Conservation (phyloP, 768 basidiomycete genomes). For the Crassisporium funariophilum region DNA sequence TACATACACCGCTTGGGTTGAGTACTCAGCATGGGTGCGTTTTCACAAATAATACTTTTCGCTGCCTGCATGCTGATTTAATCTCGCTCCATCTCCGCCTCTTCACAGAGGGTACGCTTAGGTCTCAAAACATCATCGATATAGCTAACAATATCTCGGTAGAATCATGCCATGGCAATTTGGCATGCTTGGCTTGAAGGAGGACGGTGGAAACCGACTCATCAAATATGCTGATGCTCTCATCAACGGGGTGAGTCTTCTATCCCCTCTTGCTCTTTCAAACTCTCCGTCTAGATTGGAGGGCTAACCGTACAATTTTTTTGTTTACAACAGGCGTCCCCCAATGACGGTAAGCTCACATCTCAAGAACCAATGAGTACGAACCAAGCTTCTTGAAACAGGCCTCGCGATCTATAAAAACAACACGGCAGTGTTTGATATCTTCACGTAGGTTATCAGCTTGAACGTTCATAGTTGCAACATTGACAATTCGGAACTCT, state of each 20-base stretch:
- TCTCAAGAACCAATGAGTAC: too few species aligned
- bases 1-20: slow-evolving; percentile 59
- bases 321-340: slow-evolving; percentile 53
- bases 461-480: too few species aligned
- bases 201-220: slow-evolving; percentile 52
- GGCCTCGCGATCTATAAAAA: slow-evolving; percentile 55
- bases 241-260: slow-evolving; percentile 41
- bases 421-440: slow-evolving; percentile 50
- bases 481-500: slow-evolving; percentile 4
- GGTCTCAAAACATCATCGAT: too few species aligned
- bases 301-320: background rate
- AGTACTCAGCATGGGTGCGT: slow-evolving; percentile 53
- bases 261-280: background rate
- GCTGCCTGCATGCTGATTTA: background rate
- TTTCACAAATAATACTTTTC: too few species aligned
- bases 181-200: slow-evolving; percentile 48
- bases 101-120: slow-evolving; percentile 30
- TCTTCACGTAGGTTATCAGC: slow-evolving; percentile 48
- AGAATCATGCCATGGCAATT: slow-evolving; percentile 67
- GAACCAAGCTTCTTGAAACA: too few species aligned
- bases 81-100: background rate
- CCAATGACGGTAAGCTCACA: slow-evolving; percentile 61
- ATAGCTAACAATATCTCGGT: too few species aligned
- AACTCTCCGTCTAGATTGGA: too few species aligned
- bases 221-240: slow-evolving; percentile 59